A percentile compares a stretch with the other conserved stretches of the same genome.
These are phyloP conservation scores for Pseudopithomyces maydicus DNA, from an alignment of 2,329 filamentous ascomycete genomes.

Conservation along the genomic window DNA sequence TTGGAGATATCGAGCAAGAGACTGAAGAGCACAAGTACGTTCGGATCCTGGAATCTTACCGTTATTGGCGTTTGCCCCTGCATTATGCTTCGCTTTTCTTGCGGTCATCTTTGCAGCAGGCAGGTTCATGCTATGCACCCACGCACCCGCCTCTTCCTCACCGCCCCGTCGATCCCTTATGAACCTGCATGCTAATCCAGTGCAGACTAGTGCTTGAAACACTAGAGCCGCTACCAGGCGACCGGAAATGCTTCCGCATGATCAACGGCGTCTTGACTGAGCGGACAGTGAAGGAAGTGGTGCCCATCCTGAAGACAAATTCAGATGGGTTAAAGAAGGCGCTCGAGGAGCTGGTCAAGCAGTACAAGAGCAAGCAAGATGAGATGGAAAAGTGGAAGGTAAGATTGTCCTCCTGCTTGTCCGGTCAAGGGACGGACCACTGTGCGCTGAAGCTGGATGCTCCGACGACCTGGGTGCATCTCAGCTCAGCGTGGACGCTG, in stretches of 20 bases:
- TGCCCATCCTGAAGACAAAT: conserved; percentile 90
- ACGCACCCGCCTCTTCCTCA: conserved; percentile 12
- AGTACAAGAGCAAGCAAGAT: conserved; percentile 92
- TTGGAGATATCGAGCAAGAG: conserved; percentile 96
- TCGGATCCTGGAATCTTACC: not conserved
- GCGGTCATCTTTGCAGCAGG: conserved; percentile 16
- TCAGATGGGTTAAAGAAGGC: conserved; percentile 93
- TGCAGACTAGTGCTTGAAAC: conserved; percentile 93
- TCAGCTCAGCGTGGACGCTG: not conserved
- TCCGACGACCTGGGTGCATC: not conserved
- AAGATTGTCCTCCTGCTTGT: conserved; percentile 36
- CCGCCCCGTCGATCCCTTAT: conserved; percentile 18
- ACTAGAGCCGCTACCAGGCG: conserved; percentile 76
- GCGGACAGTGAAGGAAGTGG: conserved; percentile 88
- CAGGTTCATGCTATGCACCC: not conserved
- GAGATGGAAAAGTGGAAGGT: conserved; percentile 99
- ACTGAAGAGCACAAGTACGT: conserved; percentile 96
- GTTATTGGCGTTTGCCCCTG: conserved; percentile 2
- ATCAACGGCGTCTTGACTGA: conserved; percentile 97
- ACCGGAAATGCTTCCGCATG: conserved; percentile 98
- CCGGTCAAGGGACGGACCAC: too few species aligned
- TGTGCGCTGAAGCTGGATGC: not conserved
- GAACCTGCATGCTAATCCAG: conserved; percentile 19
- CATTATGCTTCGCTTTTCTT: conserved; percentile 24
- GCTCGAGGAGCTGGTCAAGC: conserved; percentile 90